Percentiles rank a stretch among this genome's conserved stretches.
phyloP scores from a whole-genome alignment of 2,329 filamentous ascomycete genomes.

The Neocucurbitaria cava region DNA sequence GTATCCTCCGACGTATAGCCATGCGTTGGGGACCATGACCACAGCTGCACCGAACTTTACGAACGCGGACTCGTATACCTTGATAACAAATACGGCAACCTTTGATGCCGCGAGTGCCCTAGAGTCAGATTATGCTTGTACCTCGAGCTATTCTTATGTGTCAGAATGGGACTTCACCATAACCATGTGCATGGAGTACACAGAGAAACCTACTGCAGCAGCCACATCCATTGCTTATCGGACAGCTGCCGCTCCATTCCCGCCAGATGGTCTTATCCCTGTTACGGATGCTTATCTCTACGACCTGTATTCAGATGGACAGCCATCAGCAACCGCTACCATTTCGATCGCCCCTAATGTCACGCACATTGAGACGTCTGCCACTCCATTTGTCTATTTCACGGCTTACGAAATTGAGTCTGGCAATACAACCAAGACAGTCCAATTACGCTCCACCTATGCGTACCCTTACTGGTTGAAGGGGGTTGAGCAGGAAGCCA shows the following conservation, averaged over 20 bases:
- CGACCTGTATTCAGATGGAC: slow-evolving; percentile 15
- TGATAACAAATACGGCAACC: slow-evolving; percentile 27
- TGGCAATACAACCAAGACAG: slow-evolving; percentile 40
- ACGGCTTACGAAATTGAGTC: slow-evolving; percentile 52
- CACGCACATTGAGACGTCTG: slow-evolving; percentile 35
- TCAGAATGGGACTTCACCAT: slow-evolving; percentile 28
- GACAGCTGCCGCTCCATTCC: slow-evolving; percentile 29
- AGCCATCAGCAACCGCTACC: slow-evolving; percentile 28
- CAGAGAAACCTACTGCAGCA: slow-evolving; percentile 40
- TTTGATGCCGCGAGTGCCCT: slow-evolving; percentile 38
- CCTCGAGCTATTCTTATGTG: slow-evolving; percentile 27
- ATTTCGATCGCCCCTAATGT: slow-evolving; percentile 32
- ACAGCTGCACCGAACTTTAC: slow-evolving; percentile 25
- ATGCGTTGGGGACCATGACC: slow-evolving; percentile 28
- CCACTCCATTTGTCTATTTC: slow-evolving; percentile 54
- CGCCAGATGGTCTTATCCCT: slow-evolving; percentile 28
- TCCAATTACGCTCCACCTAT: slow-evolving; percentile 44
- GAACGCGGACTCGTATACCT: slow-evolving; percentile 20
- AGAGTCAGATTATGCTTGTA: slow-evolving; percentile 27
- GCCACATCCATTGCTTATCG: slow-evolving; percentile 38
- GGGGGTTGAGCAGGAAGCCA: slow-evolving; percentile 31
- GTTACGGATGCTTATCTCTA: slow-evolving; percentile 21
- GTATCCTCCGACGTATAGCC: slow-evolving; percentile 38
- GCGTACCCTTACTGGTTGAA: slow-evolving; percentile 48
- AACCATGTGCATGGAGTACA: slow-evolving; percentile 32